Evolutionary conservation across 2,329 filamentous ascomycete genomes (phyloP).

Genomic region (Cytospora paraplurivora): DNA sequence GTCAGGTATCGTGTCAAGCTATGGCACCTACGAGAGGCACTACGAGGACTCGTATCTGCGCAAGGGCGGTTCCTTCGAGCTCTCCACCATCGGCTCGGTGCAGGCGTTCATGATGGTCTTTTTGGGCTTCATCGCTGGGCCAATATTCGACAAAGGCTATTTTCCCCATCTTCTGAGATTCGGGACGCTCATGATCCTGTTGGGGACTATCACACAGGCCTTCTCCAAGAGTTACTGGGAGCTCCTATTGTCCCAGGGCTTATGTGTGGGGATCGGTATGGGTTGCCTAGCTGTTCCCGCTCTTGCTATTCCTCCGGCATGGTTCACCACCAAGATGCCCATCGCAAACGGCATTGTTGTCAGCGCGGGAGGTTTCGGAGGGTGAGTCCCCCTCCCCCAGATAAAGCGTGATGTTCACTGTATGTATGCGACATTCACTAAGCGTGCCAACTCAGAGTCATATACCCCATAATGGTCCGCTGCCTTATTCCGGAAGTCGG

Average conservation of each 20-base stretch:
- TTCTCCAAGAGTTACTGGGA: conserved; percentile 49
- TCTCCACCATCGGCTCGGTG: conserved; percentile 50
- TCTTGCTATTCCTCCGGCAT: conserved; percentile 43
- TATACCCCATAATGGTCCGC: conserved; percentile 28
- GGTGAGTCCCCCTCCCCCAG: conserved; percentile 1
- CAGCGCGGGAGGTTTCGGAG: conserved; percentile 29
- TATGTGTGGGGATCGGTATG: conserved; percentile 43
- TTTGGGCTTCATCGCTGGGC: conserved; percentile 44
- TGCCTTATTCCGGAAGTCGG: conserved; percentile 21
- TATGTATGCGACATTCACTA: not conserved
- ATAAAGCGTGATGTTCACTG: not conserved
- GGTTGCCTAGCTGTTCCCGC: conserved; percentile 42
- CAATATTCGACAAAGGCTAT: conserved; percentile 47
- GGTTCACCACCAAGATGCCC: conserved; percentile 41
- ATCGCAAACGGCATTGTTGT: conserved; percentile 39
- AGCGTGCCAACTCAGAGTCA: conserved; percentile 8
- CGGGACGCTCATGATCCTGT: conserved; percentile 41
- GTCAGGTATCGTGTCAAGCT: conserved; percentile 35
- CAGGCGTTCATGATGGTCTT: conserved; percentile 47
- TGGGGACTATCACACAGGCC: conserved; percentile 48
- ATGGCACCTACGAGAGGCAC: conserved; percentile 49
- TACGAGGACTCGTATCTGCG: conserved; percentile 42
- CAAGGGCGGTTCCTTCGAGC: conserved; percentile 40
- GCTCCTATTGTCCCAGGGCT: conserved; percentile 41
- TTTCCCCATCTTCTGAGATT: conserved; percentile 40